These are phyloP conservation scores for Verticillium dahliae DNA, from an alignment of 2,329 filamentous ascomycete species.

Conservation along the genomic window DNA sequence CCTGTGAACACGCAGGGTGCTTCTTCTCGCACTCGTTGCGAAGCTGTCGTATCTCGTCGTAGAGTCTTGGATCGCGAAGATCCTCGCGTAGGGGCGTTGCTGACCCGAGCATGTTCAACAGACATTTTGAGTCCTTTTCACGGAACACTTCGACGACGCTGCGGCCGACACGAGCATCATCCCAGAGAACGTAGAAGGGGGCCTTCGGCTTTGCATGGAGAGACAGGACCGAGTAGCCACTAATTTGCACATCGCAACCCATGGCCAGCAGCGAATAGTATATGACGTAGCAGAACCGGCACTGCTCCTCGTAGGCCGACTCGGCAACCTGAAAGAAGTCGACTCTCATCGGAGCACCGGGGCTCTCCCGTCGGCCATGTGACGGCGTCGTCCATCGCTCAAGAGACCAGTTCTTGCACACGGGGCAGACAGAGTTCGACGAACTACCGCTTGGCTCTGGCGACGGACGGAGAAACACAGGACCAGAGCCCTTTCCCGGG, in stretches of 20 bases:
- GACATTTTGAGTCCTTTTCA: neutral
- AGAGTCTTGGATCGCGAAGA: neutral
- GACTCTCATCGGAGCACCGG: neutral
- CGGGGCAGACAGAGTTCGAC: neutral
- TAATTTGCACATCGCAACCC: neutral
- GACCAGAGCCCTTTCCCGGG: neutral
- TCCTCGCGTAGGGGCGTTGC: neutral
- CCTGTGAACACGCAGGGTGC: neutral
- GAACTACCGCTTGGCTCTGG: neutral
- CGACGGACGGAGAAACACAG: neutral
- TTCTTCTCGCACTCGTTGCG: neutral
- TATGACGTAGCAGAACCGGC: neutral
- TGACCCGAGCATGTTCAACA: neutral
- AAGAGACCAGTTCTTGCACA: neutral
- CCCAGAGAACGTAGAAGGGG: neutral
- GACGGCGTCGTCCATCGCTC: neutral
- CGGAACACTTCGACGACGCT: neutral
- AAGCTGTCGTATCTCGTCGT: neutral
- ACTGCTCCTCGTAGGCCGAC: neutral
- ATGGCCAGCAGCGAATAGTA: neutral
- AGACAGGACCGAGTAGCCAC: neutral
- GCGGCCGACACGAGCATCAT: neutral
- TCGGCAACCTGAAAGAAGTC: neutral
- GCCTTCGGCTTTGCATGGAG: neutral
- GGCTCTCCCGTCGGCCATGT: neutral